Base-by-base conservation (phyloP, 2,329 filamentous ascomycete species). In the Monosporascus sp. region DNA sequence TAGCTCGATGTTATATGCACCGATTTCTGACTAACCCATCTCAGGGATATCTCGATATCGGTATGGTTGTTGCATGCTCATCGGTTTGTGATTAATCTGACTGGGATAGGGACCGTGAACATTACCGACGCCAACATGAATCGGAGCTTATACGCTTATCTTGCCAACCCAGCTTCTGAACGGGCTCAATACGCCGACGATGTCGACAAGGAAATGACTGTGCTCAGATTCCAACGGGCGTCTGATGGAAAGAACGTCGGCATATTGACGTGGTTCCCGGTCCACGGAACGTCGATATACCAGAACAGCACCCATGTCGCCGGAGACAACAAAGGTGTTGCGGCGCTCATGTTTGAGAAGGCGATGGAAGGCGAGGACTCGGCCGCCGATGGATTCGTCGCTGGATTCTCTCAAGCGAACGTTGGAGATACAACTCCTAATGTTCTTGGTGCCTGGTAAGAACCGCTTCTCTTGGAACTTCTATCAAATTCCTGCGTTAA, bases 311-410 rank as follows among this genome's bases (percentile, higher is more conserved):
- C 90, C 0, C 77, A 96, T 6, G 84, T 95, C 47, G 86, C 89
- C 3, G 92, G 90, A 27, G 92, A 97, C 68, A 97, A 97, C 75
- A 96, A 97, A 72, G 92, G 92, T 5, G 87, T 96, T 5, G 91
- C 92, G 0, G 89, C 90, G 3, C 83, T 87, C 61, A 76, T 96
- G 6, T 88, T 96, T 58, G 92, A 97, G 68, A 82, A 89, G 61
- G 81, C 81, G 43, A 80, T 88, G 52, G 70, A 73, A 41, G 73
- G 73, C 5, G 74, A 79, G 27, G 64, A 71, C 3, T 75, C 73
- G 11, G 84, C 82, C 45, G 77, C 82, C 0, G 75, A 81, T 1
- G 80, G 79, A 11, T 96, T 95, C 61, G 88, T 96, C 1, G 90
- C 91, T 3, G 92, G 90, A 11, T 97, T 96, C 71, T 94, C 90